Percentiles rank a stretch among this genome's conserved stretches.
Conservation (phyloP, 495 filamentous ascomycete genomes). For the Pyronema omphalodes region DNA sequence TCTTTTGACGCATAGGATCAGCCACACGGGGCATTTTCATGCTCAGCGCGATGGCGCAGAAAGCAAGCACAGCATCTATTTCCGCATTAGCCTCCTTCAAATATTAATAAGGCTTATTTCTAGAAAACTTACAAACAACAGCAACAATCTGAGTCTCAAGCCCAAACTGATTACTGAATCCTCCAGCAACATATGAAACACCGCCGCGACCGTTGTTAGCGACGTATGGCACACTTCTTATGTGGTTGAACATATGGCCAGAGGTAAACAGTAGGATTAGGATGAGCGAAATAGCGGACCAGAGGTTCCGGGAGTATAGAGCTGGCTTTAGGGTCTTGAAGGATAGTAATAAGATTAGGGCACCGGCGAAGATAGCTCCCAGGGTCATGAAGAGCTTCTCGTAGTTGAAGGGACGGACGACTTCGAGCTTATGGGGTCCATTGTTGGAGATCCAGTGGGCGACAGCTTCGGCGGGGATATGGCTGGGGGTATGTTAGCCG, state of each 20-base stretch:
- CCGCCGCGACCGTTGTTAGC: slow-evolving; percentile 69
- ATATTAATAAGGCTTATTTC: not conserved
- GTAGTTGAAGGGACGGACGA: slow-evolving; percentile 79
- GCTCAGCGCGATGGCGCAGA: slow-evolving; percentile 73
- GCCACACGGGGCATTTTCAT: slow-evolving; percentile 78
- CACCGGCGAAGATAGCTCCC: slow-evolving; percentile 44
- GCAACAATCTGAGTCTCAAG: slow-evolving; percentile 93
- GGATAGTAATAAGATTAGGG: slow-evolving; percentile 53
- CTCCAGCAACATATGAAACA: slow-evolving; percentile 76
- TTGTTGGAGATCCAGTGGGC: slow-evolving; percentile 55
- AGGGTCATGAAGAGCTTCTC: slow-evolving; percentile 48
- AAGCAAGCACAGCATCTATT: slow-evolving; percentile 77
- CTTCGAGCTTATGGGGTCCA: slow-evolving; percentile 45
- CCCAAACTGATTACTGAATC: slow-evolving; percentile 90
- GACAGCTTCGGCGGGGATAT: slow-evolving; percentile 15
- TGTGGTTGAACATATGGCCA: slow-evolving; percentile 99
- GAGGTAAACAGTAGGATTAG: slow-evolving; percentile 84
- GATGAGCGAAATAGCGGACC: slow-evolving; percentile 81
- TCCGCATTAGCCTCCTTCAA: not conserved
- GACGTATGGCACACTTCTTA: slow-evolving; percentile 91
- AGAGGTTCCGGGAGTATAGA: slow-evolving; percentile 76
- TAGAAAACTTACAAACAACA: slow-evolving; percentile 63
- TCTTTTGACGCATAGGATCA: slow-evolving; percentile 57
- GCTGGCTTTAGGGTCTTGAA: slow-evolving; percentile 72
- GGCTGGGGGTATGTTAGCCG: not conserved